phyloP scores from a whole-genome alignment of 2,329 filamentous ascomycete species.

The Basipetospora chlamydospora region DNA sequence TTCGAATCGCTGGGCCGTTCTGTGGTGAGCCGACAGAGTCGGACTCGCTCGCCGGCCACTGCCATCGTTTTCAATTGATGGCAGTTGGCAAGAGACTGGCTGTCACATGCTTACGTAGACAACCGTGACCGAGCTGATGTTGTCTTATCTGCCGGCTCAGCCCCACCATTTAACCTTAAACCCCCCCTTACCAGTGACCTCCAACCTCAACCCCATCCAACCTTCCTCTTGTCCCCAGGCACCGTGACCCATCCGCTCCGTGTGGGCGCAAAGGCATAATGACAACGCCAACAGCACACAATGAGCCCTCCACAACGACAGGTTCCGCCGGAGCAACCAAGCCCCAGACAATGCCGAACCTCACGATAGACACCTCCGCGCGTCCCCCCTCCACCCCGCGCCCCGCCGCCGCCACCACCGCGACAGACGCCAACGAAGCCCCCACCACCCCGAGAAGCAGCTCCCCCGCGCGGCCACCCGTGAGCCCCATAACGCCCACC shows the following conservation, averaged over 20 bases:
- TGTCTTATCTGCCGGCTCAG: too few relatives aligned
- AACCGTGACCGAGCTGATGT: too few relatives aligned
- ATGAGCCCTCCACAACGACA: constrained; percentile 6
- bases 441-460: constrained; percentile 17
- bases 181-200: too few relatives aligned
- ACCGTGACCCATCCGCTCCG: not conserved
- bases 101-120: too few relatives aligned
- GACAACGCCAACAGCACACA: constrained; percentile 4
- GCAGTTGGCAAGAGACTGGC: too few relatives aligned
- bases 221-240: not conserved
- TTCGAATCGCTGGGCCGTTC: too few relatives aligned
- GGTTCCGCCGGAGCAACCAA: constrained; percentile 2
- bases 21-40: too few relatives aligned
- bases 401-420: constrained; percentile 1
- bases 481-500: constrained; percentile 42
- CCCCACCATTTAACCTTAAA: too few relatives aligned
- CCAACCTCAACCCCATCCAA: too few relatives aligned
- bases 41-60: too few relatives aligned
- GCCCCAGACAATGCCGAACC: not conserved
- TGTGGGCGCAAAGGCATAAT: not conserved
- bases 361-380: constrained; percentile 3
- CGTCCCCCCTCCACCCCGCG: not conserved
- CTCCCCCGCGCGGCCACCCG: constrained; percentile 33
- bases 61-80: too few relatives aligned
- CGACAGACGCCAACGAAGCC: constrained; percentile 5